These are phyloP conservation scores for Coemansia sp. DNA, from an alignment of 192 early-diverging fungal species.

Conservation along the genomic window DNA sequence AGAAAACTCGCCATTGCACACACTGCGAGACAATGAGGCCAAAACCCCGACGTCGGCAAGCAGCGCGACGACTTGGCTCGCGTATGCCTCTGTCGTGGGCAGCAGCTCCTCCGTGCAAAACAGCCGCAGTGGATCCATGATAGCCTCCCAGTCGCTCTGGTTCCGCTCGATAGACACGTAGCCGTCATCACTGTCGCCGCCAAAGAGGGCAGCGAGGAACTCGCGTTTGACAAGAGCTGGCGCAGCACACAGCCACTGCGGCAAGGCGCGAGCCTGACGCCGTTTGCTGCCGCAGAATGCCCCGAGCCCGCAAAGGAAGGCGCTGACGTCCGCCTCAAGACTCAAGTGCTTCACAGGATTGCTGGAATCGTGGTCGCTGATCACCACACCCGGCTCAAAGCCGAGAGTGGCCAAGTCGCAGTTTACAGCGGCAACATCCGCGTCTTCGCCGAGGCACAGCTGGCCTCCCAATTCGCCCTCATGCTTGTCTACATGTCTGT, in stretches of 20 bases:
- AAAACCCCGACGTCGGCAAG: constrained; percentile 17
- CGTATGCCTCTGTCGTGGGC: constrained; percentile 12
- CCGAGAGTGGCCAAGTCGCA: constrained; percentile 18
- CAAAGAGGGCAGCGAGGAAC: constrained; percentile 23
- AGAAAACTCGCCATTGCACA: neutral
- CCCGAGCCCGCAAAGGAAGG: constrained; percentile 10
- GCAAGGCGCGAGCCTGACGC: neutral
- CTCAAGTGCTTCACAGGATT: neutral
- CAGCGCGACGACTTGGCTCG: constrained; percentile 8
- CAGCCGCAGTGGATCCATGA: constrained; percentile 11
- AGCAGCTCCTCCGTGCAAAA: neutral
- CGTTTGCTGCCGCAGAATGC: neutral
- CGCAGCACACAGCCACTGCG: constrained; percentile 20
- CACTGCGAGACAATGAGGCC: constrained; percentile 1
- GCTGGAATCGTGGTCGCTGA: neutral
- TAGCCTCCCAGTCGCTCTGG: constrained; percentile 2
- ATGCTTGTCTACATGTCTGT: neutral
- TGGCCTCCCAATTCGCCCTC: neutral
- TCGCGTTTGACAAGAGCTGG: constrained; percentile 23
- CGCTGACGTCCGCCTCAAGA: neutral
- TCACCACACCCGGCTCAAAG: constrained; percentile 3
- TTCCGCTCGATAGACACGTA: constrained; percentile 4
- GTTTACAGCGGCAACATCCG: constrained; percentile 18
- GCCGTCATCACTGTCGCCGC: neutral
- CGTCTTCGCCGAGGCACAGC: constrained; percentile 16